Percentiles rank a stretch among this genome's conserved stretches.
These are phyloP conservation scores for Dioscorea alata DNA, from an alignment of 106 monocot genomes.

Conservation along the genomic window DNA sequence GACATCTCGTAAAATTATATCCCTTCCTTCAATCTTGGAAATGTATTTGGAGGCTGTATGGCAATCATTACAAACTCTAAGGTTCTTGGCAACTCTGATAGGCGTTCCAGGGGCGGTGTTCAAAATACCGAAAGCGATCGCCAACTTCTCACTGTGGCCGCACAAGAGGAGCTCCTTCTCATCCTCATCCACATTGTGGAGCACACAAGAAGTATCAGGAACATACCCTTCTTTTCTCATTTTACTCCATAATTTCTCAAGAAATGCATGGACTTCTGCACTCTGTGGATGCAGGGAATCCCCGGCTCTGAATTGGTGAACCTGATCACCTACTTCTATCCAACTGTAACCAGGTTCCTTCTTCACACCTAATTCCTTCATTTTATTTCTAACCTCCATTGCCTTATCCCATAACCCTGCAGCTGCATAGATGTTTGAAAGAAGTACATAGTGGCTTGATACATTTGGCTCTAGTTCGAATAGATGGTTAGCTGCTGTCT, in stretches of 20 bases:
- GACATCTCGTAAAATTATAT: conserved; percentile 38
- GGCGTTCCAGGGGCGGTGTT: conserved; percentile 35
- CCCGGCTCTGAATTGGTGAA: conserved; percentile 63
- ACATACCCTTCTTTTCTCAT: conserved; percentile 56
- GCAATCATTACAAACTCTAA: conserved; percentile 72
- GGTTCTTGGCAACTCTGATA: conserved; percentile 75
- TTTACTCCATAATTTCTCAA: conserved; percentile 36
- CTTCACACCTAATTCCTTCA: conserved; percentile 67
- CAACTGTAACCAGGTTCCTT: conserved; percentile 89
- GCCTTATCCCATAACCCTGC: conserved; percentile 57
- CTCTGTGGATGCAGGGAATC: conserved; percentile 65
- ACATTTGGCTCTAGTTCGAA: conserved; percentile 70
- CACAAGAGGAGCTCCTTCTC: conserved; percentile 54
- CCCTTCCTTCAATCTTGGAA: conserved; percentile 43
- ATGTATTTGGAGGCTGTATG: conserved; percentile 57
- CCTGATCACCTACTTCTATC: conserved; percentile 58
- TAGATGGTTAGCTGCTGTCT: conserved; percentile 53
- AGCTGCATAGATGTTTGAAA: conserved; percentile 80
- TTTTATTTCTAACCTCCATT: conserved; percentile 55
- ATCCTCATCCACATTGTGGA: conserved; percentile 48
- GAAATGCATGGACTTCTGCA: conserved; percentile 21
- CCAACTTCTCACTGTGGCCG: conserved; percentile 69
- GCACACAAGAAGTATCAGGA: conserved; percentile 55
- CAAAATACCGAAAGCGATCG: conserved; percentile 58
- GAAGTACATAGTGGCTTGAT: conserved; percentile 81